Percentiles rank a stretch among this genome's conserved stretches.
Evolutionary conservation across 1,284 basidiomycete species (phyloP).

Genomic region (Papiliotrema flavescens): DNA sequence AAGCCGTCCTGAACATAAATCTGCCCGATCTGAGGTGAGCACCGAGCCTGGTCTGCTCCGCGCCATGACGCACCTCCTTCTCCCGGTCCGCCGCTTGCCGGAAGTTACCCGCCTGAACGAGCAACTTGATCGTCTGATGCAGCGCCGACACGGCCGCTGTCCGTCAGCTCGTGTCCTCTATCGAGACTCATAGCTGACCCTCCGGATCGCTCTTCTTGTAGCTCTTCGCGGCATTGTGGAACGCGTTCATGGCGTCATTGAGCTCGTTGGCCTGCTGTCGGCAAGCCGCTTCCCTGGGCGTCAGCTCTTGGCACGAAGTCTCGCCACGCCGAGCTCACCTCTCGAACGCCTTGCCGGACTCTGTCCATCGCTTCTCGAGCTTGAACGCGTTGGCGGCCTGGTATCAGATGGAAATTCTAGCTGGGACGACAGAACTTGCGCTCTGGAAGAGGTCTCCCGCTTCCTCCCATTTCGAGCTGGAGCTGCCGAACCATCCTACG

Average conservation of each 20-base stretch:
- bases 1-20: slow-evolving; percentile 72
- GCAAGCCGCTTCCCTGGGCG: slow-evolving; percentile 72
- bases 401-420: not conserved
- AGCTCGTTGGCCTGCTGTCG: slow-evolving; percentile 77
- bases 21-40: slow-evolving; percentile 62
- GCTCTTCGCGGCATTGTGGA: slow-evolving; percentile 93
- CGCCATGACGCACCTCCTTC: slow-evolving; percentile 60
- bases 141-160: slow-evolving; percentile 89
- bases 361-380: slow-evolving; percentile 85
- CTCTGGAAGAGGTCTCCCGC: slow-evolving; percentile 78
- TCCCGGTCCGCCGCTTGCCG: slow-evolving; percentile 96
- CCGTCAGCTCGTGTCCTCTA: not conserved
- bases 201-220: slow-evolving; percentile 85
- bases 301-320: not conserved
- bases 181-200: slow-evolving; percentile 55
- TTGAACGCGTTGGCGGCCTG: slow-evolving; percentile 95
- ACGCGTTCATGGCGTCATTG: slow-evolving; percentile 92
- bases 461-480: slow-evolving; percentile 79
- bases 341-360: slow-evolving; percentile 82
- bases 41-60: not conserved
- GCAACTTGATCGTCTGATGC: slow-evolving; percentile 74
- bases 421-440: slow-evolving; percentile 11
- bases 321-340: slow-evolving; percentile 43
- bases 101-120: slow-evolving; percentile 84
- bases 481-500: slow-evolving; percentile 76